Base-by-base conservation (phyloP, 495 filamentous ascomycete genomes). In the Penicillium steckii region DNA sequence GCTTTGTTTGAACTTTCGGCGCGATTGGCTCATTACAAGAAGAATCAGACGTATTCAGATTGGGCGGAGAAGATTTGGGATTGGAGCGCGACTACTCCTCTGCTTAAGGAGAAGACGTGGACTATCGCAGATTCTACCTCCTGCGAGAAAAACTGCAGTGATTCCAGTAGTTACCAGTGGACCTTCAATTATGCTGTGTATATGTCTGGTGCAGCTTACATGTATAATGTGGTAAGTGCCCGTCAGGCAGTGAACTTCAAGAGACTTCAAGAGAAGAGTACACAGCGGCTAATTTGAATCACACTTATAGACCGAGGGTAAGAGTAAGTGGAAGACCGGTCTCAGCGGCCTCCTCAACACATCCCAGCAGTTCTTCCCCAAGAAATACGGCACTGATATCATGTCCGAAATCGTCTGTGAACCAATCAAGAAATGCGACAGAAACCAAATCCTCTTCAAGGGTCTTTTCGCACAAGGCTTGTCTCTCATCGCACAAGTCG, bases 381-480 rank as follows among this genome's bases (percentile, higher is more conserved):
- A 64, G 10, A 64, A 79, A 4, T 67, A 66, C 47, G 73, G 76
- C 37, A 67, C 71, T 17, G 69, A 77, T 23, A 75, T 85, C 57
- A 82, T 88, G 62, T 76, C 78, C 43, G 90, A 94, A 64, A 73
- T 83, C n/a, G 80, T 84, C 15, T 95, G 90, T 70, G 90, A 93
- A 64, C 66, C 80, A 2, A 67, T 66, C 25, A 63, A 72, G 41
- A 71, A 59, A 0, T 91, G 89, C 68, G 79, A 91, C 60, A 58
- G 75, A 22, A 85, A 89, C 66, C 78, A 88, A 55, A 79, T 80
- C 24, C 78, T 79, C 30, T 87, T 88, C 76, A 91, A 91, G 67
- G 86, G 86, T 22, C 81, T 87, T 48, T 66, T 87, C 15, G 67
- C 82, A 19, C 82, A 80, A 18, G 86, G 80, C 78, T 77, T 91